Evolutionary conservation across 2,329 filamentous ascomycete genomes (phyloP).

Genomic region (Colletotrichum sp.): DNA sequence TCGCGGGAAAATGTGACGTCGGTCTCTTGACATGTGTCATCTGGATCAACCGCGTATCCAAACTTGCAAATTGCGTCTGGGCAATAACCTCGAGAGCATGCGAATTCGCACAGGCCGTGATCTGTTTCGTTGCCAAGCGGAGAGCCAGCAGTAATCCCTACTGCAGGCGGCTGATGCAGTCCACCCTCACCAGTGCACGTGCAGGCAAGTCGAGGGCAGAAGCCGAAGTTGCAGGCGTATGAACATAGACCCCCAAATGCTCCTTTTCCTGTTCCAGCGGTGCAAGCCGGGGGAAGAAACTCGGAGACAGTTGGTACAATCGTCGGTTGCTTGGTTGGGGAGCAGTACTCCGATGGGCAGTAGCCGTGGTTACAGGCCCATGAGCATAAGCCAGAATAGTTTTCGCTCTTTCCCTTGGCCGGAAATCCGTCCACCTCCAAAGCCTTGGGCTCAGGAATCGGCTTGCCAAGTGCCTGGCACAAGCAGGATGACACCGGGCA

Average conservation of each 20-base stretch:
- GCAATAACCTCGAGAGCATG: slow-evolving; percentile 51
- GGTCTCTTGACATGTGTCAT: background rate
- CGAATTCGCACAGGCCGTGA: slow-evolving; percentile 47
- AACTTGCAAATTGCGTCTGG: slow-evolving; percentile 23
- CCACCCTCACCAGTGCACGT: accelerated
- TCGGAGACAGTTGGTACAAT: background rate
- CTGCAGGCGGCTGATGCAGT: background rate
- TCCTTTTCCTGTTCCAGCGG: background rate
- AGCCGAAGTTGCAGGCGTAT: background rate
- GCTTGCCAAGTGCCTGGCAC: background rate
- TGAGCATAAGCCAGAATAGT: background rate
- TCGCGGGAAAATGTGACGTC: background rate
- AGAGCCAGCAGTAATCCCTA: no score
- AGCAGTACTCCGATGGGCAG: slow-evolving; percentile 37
- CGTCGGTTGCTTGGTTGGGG: background rate
- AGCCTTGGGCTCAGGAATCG: background rate
- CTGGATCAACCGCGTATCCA: background rate
- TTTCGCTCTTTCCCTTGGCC: background rate
- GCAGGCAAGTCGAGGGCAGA: background rate
- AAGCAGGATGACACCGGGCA: background rate
- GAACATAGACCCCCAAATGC: accelerated
- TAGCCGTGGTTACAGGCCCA: slow-evolving; percentile 49
- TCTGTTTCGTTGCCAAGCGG: slow-evolving; percentile 28
- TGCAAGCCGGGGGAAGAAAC: slow-evolving; percentile 12
- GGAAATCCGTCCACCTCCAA: slow-evolving; percentile 6